Base-by-base conservation (phyloP, 306 rosid genomes). In the Heteromeles arbutifolia region DNA sequence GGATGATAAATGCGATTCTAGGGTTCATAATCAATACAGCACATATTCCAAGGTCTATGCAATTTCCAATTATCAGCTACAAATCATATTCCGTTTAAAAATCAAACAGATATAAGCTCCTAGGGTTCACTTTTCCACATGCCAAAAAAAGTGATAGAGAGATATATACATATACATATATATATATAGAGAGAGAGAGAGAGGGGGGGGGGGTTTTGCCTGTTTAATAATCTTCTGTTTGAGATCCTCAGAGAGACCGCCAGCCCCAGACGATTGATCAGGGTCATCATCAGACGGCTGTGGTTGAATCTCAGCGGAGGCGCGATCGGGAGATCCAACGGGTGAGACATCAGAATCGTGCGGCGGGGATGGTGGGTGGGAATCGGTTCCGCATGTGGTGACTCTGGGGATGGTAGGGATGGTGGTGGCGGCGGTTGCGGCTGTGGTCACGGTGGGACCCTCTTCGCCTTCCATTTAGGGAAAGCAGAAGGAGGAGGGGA, bases 171-270 rank as follows among this genome's bases (percentile, higher is more conserved):
- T 45, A 13, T 7, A 34, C 0, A 34, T 45, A 45, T 45, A 44
- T 13, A 44, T 1, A 31, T 0, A 32, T 1, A 5, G 52, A 45
- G 52, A 45, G 52, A 45, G 52, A 44, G 50, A 28, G 68, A 65
- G 26, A 57, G 8, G 2, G 45, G 11, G 31, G 18, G 19, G 8
- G 29, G 44, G 4, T 21, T 72, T 78, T 71, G 34, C 99, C 99
- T 96, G 99, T 85, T 86, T 87, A 61, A 89, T 78, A 73, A 90
- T 96, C 84, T 80, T 91, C 41, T 80, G 85, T 79, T 92, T 96
- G 69, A 96, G 91, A 87, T 96, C 98, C 61, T 90, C 96, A 22
- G 84, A 75, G 68, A 93, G 89, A 56, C 76, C 88, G 50, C 50
- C 84, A 22, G 79, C 43, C 59, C 62, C 87, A 61, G 77, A 87